These are phyloP conservation scores for Arxiozyma slooffiae DNA, from an alignment of 1,139 yeast genomes.

Conservation along the genomic window DNA sequence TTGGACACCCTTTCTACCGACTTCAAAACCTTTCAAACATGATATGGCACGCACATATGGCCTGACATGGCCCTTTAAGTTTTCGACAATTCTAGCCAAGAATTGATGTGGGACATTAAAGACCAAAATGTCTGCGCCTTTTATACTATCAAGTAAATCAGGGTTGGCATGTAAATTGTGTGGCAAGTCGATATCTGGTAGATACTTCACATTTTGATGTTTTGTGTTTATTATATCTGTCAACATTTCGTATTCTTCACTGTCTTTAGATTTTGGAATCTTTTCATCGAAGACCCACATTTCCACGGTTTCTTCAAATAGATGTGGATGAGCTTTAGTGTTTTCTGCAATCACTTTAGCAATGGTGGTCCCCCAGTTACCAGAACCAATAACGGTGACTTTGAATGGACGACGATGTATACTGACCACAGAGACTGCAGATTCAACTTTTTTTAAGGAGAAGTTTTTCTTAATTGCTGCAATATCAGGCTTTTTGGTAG, in stretches of 20 bases:
- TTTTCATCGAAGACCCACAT: constrained; percentile 95
- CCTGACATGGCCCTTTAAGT: constrained; percentile 63
- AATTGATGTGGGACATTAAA: constrained; percentile 95
- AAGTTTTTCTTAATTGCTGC: not conserved
- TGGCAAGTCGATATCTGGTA: constrained; percentile 76
- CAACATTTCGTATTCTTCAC: constrained; percentile 49
- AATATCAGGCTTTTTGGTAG: not conserved
- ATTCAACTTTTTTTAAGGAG: constrained; percentile 8
- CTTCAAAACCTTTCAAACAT: constrained; percentile 87
- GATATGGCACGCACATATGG: constrained; percentile 75
- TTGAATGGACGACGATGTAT: constrained; percentile 35
- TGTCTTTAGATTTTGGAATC: constrained; percentile 21
- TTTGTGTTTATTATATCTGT: constrained; percentile 78
- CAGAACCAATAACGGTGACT: constrained; percentile 53
- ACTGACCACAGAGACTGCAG: constrained; percentile 9
- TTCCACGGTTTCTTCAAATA: constrained; percentile 59
- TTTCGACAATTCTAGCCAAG: constrained; percentile 59
- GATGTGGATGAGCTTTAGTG: constrained; percentile 53
- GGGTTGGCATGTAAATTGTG: constrained; percentile 77
- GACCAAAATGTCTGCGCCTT: constrained; percentile 70
- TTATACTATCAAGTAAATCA: constrained; percentile 59
- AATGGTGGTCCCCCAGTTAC: constrained; percentile 92
- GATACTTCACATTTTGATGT: constrained; percentile 83
- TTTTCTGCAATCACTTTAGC: constrained; percentile 91
- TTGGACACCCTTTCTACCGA: constrained; percentile 68